These are phyloP conservation scores for Petunia hybrid DNA, from an alignment of 305 asterid genomes.

Conservation along the genomic window DNA sequence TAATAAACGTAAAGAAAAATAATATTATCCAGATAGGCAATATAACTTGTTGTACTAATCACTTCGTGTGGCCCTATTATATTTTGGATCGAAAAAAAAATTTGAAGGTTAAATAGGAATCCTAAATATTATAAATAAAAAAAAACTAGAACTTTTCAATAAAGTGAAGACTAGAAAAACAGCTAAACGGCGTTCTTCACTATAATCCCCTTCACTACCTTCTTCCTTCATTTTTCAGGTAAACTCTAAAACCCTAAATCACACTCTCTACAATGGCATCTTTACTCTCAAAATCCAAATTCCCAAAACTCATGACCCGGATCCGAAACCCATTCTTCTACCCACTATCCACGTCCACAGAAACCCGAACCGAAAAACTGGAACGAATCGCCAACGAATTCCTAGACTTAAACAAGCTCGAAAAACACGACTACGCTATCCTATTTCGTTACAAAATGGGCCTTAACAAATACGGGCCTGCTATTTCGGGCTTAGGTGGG, in stretches of 20 bases:
- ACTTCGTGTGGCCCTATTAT: too few species aligned
- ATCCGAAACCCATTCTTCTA: conserved; percentile 35
- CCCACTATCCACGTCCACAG: conserved; percentile 55
- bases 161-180: too few species aligned
- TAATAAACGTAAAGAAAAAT: not conserved
- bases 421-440: conserved; percentile 74
- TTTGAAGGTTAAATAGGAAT: too few species aligned
- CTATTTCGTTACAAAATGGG: conserved; percentile 73
- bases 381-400: conserved; percentile 82
- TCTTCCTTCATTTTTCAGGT: not conserved
- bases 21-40: not conserved
- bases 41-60: too few species aligned
- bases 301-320: conserved; percentile 43
- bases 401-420: conserved; percentile 67
- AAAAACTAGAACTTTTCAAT: too few species aligned
- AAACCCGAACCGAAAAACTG: conserved; percentile 61
- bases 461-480: conserved; percentile 59
- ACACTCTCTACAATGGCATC: conserved; percentile 49
- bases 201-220: not conserved
- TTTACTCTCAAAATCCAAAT: conserved; percentile 44
- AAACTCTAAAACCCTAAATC: conserved; percentile 32
- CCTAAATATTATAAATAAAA: too few species aligned
- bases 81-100: too few species aligned
- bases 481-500: conserved; percentile 47
- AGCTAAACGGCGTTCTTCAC: not conserved